Evolutionary conservation across 371 early-diverging fungal species (phyloP).

Genomic region (Mucor lusitanicus): DNA sequence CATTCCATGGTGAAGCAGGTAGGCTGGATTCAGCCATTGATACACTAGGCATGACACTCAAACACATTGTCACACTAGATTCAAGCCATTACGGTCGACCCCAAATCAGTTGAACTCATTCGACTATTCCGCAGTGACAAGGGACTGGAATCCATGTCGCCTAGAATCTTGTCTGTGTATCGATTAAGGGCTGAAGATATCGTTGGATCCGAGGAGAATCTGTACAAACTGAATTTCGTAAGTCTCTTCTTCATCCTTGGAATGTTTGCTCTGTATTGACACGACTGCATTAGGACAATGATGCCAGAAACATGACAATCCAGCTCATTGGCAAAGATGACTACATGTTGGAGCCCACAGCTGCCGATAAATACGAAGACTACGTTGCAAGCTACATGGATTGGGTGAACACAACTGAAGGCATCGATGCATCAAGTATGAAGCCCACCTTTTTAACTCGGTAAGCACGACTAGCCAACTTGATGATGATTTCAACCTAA

Average conservation of each 20-base stretch:
- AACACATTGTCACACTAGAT: constrained; percentile 24
- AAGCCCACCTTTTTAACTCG: constrained; percentile 71
- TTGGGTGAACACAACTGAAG: constrained; percentile 74
- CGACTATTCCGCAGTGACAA: constrained; percentile 43
- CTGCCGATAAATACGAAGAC: constrained; percentile 90
- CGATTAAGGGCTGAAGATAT: constrained; percentile 81
- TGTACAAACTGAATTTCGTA: constrained; percentile 87
- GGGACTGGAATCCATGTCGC: constrained; percentile 30
- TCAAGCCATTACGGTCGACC: constrained; percentile 45
- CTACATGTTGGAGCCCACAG: constrained; percentile 72
- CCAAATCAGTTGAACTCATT: constrained; percentile 46
- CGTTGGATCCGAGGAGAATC: constrained; percentile 77
- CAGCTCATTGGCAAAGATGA: constrained; percentile 89
- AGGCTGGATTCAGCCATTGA: background rate
- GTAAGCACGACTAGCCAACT: constrained; percentile 20
- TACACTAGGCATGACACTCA: background rate
- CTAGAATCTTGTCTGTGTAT: constrained; percentile 59
- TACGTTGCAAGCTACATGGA: constrained; percentile 92
- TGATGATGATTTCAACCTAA: background rate
- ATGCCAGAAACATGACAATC: constrained; percentile 71
- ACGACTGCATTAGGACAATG: constrained; percentile 45
- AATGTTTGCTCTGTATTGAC: too few species aligned
- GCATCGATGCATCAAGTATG: constrained; percentile 55
- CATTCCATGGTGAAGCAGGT: constrained; percentile 82
- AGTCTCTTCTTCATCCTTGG: constrained; percentile 31